phyloP scores from a whole-genome alignment of 2,329 filamentous ascomycete genomes.

The Diaporthe aspalathi region DNA sequence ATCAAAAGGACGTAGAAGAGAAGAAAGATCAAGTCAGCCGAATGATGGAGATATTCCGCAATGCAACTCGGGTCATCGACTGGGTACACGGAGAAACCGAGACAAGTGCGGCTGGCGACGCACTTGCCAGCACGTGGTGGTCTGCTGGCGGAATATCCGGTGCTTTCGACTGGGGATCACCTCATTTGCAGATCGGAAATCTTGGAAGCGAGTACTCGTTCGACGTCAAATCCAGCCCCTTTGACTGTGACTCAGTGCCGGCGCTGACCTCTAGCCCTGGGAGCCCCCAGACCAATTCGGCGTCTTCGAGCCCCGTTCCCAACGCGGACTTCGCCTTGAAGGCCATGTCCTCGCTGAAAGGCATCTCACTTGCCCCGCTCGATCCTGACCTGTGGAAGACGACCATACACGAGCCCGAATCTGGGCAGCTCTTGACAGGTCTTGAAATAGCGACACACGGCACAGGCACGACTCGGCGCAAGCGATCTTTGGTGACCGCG shows the following conservation, averaged over 20 bases:
- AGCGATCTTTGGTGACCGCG: not conserved
- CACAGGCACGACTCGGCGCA: not conserved
- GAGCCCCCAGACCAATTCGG: not conserved
- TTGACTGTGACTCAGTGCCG: not conserved
- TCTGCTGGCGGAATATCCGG: too few species aligned
- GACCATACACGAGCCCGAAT: accelerated
- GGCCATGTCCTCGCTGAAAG: not conserved
- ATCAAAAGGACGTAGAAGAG: not conserved
- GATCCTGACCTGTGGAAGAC: not conserved
- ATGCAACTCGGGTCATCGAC: not conserved
- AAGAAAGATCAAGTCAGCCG: not conserved
- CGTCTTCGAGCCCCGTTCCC: not conserved
- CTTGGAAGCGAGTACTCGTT: not conserved
- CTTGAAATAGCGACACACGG: not conserved
- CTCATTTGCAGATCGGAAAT: not conserved
- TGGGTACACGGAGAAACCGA: too few species aligned
- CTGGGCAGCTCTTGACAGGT: not conserved
- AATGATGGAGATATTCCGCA: not conserved
- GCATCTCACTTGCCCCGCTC: too few species aligned
- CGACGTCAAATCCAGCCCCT: not conserved
- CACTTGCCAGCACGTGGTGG: too few species aligned
- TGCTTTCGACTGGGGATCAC: not conserved
- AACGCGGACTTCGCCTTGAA: not conserved
- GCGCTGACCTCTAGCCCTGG: not conserved
- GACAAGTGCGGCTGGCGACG: not conserved